Evolutionary conservation across 2,329 filamentous ascomycete species (phyloP), one percentile per base, ranked within the genome.

Genomic region (Malbranchea zuffiana): DNA sequence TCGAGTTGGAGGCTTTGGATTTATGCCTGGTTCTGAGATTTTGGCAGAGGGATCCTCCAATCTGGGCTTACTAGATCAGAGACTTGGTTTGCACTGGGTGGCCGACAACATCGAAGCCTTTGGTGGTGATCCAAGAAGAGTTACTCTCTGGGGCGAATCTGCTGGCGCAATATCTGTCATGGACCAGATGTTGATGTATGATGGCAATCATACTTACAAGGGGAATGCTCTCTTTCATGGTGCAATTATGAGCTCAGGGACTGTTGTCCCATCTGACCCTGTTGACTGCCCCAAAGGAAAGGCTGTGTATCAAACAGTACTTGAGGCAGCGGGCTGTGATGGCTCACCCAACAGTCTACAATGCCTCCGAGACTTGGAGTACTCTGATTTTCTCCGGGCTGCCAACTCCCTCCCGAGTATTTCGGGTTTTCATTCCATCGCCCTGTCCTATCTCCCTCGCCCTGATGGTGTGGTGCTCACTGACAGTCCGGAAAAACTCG

Each of bases 231-330:
- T 88, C 0, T 88, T 90, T 69, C 72, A 78, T 16, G 82, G 66
- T 1, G 82, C 67, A 16, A 87, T 88, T 48, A 86, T 88, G 81
- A 72, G 80, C 60, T 81, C 76, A 1, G 80, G 80, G 2, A 74
- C 68, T 39, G 55, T 78, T 2, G 59, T 73, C 0, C 78, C 78
- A 0, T 68, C 76, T 0, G 71, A 75, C 15, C 65, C 69, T 0
- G 72, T 84, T 1, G 79, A 83, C 47, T 69, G 71, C 20, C 59
- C 64, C 7, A 82, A 82, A 54, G 73, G 68, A 0, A 80, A 87
- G 50, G 64, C 55, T 2, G 59, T 82, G 33, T 58, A 59, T 39
- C 50, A 67, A 35, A 45, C 57, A 13, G 67, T 72, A 3, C 63
- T 69, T 3, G 42, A 50, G 6, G 52, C 52, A 27, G 66, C 66